Percentiles rank a stretch among this genome's conserved stretches.
Conservation (phyloP, 345 rosid species). For the Populus simonii region DNA sequence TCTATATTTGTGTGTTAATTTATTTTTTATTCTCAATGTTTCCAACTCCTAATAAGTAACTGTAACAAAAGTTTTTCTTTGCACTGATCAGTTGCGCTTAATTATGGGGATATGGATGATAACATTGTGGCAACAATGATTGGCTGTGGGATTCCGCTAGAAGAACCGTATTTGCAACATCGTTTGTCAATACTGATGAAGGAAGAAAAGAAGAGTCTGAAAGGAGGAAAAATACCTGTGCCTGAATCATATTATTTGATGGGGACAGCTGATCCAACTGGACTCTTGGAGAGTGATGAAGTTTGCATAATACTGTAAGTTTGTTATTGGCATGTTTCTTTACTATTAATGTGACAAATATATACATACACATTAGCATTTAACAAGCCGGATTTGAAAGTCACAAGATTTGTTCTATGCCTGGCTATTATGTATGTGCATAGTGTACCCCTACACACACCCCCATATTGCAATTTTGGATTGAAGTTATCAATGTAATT, state of each 20-base stretch:
- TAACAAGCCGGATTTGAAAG: too few species aligned
- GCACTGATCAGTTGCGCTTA: constrained; percentile 43
- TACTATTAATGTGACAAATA: not conserved
- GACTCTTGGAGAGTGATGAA: constrained; percentile 55
- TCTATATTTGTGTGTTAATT: not conserved
- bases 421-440: too few species aligned
- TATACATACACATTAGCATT: too few species aligned
- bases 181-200: constrained; percentile 36
- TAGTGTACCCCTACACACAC: too few species aligned
- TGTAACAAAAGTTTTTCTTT: constrained; percentile 4
- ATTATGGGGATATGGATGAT: constrained; percentile 52
- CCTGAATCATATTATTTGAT: constrained; percentile 69
- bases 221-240: constrained; percentile 56
- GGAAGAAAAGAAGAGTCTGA: constrained; percentile 50
- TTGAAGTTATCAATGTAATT: not conserved
- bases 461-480: too few species aligned
- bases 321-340: not conserved
- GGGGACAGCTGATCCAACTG: constrained; percentile 88
- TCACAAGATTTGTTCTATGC: too few species aligned
- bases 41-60: not conserved
- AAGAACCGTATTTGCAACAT: constrained; percentile 56
- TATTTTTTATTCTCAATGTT: not conserved
- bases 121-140: constrained; percentile 47
- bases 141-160: constrained; percentile 61
- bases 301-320: constrained; percentile 80